phyloP scores from a whole-genome alignment of 768 basidiomycete genomes.

The Clitopilus passeckerianus region DNA sequence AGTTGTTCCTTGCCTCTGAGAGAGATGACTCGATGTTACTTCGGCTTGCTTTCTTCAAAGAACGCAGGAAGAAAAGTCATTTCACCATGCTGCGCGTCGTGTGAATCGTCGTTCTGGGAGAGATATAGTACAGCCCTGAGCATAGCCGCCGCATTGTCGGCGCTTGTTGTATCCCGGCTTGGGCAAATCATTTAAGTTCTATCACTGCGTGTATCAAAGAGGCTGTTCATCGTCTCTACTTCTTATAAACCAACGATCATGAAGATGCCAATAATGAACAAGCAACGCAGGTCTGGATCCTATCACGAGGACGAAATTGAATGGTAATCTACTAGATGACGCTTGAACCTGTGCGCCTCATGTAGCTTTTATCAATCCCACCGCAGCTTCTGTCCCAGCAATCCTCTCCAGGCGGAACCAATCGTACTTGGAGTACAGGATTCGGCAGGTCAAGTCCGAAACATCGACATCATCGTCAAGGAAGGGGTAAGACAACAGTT shows the following conservation, averaged over 20 bases:
- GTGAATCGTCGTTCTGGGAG: background rate
- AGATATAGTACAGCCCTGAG: background rate
- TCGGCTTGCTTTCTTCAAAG: background rate
- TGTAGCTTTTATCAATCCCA: constrained; percentile 33
- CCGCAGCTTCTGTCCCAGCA: constrained; percentile 48
- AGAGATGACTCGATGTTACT: background rate
- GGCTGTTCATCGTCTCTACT: background rate
- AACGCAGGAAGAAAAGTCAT: background rate
- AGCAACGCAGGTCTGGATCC: background rate
- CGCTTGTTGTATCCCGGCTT: background rate
- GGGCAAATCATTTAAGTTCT: background rate
- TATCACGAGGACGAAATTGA: background rate
- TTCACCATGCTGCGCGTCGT: background rate
- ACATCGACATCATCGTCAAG: constrained; percentile 84
- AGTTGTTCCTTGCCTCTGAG: background rate
- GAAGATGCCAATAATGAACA: background rate
- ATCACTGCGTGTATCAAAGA: background rate
- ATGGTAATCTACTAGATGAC: constrained; percentile 1
- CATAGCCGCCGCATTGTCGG: background rate
- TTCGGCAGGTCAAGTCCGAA: constrained; percentile 76
- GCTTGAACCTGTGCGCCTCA: constrained; percentile 1
- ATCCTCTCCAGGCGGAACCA: constrained; percentile 85
- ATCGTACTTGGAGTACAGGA: constrained; percentile 88
- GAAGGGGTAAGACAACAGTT: constrained; percentile 88
- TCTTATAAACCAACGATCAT: background rate